Evolutionary conservation across 2,329 filamentous ascomycete genomes (phyloP), one percentile per base, ranked within the genome.

Genomic region (Diplodia scrobiculata): DNA sequence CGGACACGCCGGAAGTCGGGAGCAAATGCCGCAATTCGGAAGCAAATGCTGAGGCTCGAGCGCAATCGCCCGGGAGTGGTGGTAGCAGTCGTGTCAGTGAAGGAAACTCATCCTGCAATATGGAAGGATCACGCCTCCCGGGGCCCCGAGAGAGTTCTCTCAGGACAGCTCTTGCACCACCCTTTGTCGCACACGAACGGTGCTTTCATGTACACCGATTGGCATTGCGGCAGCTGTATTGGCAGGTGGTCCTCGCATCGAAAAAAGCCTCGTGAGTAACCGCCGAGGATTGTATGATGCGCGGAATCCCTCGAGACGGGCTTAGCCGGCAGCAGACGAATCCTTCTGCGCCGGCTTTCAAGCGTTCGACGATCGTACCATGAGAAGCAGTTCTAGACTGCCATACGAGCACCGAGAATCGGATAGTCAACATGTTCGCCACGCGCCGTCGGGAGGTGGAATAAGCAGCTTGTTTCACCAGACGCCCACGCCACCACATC

Each of bases 381-480:
- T 10, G 66, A 29, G 32, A 68, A 48, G 63, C 62, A 71, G 73
- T n/a, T 71, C 78, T 32, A 74, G 75, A 55, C 72, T 72, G 73
- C 36, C 76, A 54, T 50, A 78, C 71, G 71, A 36, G 38, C 10
- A 25, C 14, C 29, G n/a, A 73, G 71, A 84, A 84, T 1, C 25
- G 81, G 72, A 1, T 81, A 81, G 58, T 82, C 75, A n/a, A 76
- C 71, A 3, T 71, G 74, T 1, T 82, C 82, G 1, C 79, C 78
- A 21, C 80, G 72, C 0, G 78, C 77, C 19, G 80, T 78, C 11
- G 84, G 72, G 64, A 84, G 83, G 66, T 84, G 81, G 62, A 69
- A 69, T 58, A 84, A 79, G 5, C 81, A 83, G 1, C 80, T 79
- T 1, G 80, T 83, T 1, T 83, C 83, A 0, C 83, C 83, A 7